A percentile compares a stretch with the other conserved stretches of the same genome.
These are phyloP conservation scores for Alternaria novae-zelandiae DNA, from an alignment of 2,329 filamentous ascomycete genomes.

Conservation along the genomic window DNA sequence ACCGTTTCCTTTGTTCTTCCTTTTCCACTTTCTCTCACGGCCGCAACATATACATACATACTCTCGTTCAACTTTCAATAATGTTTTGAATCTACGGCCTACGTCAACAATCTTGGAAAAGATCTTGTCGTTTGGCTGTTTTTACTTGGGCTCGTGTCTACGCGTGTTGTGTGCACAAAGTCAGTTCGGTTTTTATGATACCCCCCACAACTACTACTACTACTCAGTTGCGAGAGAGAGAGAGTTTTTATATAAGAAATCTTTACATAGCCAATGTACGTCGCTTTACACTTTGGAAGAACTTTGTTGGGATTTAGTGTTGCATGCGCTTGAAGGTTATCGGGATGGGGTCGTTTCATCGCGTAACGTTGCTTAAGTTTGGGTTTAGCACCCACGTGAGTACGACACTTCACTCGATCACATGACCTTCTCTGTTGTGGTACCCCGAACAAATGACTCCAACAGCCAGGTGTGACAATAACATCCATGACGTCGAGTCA, in stretches of 20 bases:
- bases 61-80: constrained; percentile 1
- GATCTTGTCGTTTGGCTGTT: not conserved
- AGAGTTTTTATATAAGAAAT: not conserved
- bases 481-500: too few relatives aligned
- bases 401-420: not conserved
- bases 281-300: not conserved
- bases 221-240: not conserved
- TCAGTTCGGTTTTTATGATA: constrained; percentile 7
- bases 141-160: not conserved
- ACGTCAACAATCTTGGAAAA: not conserved
- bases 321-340: not conserved
- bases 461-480: too few relatives aligned
- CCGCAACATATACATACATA: not conserved
- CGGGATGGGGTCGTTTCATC: not conserved
- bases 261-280: not conserved
- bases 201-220: not conserved
- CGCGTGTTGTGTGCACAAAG: not conserved
- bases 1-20: constrained; percentile 38
- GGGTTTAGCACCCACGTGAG: not conserved
- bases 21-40: constrained; percentile 30
- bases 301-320: not conserved
- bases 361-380: not conserved
- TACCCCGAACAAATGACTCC: too few relatives aligned
- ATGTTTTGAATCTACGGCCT: constrained; percentile 22
- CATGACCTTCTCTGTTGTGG: not conserved